Evolutionary conservation across 345 rosid genomes (phyloP), one percentile per base, ranked within the genome.

Genomic region (Eucalyptus melliodora): DNA sequence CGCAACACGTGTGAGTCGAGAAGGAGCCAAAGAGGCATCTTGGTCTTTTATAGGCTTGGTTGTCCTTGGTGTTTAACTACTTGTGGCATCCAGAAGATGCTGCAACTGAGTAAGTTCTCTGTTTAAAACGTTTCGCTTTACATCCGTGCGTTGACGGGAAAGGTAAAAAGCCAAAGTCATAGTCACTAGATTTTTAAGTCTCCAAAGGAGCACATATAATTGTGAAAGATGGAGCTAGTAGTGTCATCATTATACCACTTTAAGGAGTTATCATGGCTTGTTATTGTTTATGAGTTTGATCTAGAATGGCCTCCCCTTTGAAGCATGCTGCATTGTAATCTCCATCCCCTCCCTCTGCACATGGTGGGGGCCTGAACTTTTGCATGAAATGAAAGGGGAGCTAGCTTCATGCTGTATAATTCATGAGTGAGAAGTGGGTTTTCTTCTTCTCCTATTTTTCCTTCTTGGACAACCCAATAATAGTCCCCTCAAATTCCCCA

Each of bases 361-460:
- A 60, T 91, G 94, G 93, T 89, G 87, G 91, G 92, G 92, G 62
- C 55, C 87, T 53, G 59, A 50, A 87, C 9, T 26, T 44, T 26
- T 88, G 47, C 89, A 82, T 89, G 86, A 88, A 89, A 87, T 47
- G 86, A 89, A 87, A 19, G 90, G 77, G 31, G 81, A 47, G 16
- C 24, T 72, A 72, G 82, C 26, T 6, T 72, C 82, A 34, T 34
- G 14, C 6, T 72, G 1, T 5, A 19, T 72, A 17, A 11, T 86
- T 56, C 31, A 88, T 90, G 37, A n/a, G 21, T n/a, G 77, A 65
- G 77, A 65, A 16, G 19, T 40, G 47, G 16, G 47, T 21, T 34
- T 19, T 34, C 11, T 17, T 16, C 23, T 72, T 4, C 44, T 34
- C 26, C 12, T 21, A 6, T 11, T 72, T 77, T 21, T 4, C 45